Evolutionary conservation across 1,139 yeast species (phyloP).

Genomic region (Zygosaccharomyces sapae): DNA sequence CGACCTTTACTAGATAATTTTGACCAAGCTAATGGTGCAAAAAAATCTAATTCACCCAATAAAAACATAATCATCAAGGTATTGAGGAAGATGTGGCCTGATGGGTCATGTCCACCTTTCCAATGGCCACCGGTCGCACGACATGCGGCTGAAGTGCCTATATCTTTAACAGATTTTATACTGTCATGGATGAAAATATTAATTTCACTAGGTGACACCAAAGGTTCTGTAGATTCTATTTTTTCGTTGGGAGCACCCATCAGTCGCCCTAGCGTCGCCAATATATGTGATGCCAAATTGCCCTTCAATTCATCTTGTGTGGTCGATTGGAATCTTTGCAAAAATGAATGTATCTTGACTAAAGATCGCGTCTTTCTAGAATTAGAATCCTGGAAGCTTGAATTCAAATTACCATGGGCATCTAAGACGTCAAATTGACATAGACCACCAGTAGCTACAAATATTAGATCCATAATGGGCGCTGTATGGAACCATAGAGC

Average conservation of each 20-base stretch:
- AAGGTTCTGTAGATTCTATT: not conserved
- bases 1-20: conserved; percentile 10
- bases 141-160: conserved; percentile 49
- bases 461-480: conserved; percentile 86
- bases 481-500: conserved; percentile 23
- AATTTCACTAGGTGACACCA: conserved; percentile 14
- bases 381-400: conserved; percentile 26
- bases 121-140: conserved; percentile 63
- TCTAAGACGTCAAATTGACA: conserved; percentile 43
- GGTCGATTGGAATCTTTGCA: conserved; percentile 10
- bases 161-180: conserved; percentile 9
- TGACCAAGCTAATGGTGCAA: conserved; percentile 22
- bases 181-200: conserved; percentile 16
- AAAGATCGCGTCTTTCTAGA: conserved; percentile 21
- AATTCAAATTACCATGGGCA: conserved; percentile 18
- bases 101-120: conserved; percentile 94
- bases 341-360: conserved; percentile 17
- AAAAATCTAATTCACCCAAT: conserved; percentile 58
- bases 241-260: conserved; percentile 6
- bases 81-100: conserved; percentile 85
- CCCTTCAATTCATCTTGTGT: conserved; percentile 5
- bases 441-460: conserved; percentile 75
- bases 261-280: conserved; percentile 12
- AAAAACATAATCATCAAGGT: conserved; percentile 68
- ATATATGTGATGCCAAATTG: conserved; percentile 5